Percentiles rank a stretch among this genome's conserved stretches.
Evolutionary conservation across 202 grass and related monocot species (phyloP).

Genomic region (Schoenoplectus tabernaemontani): DNA sequence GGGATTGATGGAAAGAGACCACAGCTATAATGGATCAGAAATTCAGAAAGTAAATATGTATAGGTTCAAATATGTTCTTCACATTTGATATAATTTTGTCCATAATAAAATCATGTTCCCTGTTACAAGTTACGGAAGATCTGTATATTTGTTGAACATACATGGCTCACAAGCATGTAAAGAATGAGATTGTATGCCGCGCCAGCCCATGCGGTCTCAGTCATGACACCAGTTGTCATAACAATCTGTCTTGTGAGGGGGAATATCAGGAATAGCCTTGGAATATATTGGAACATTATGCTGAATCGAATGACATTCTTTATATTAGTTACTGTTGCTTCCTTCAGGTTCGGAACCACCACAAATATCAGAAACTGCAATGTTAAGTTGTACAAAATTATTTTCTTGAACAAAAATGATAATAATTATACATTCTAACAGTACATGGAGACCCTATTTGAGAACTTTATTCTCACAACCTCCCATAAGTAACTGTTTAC

Average conservation of each 20-base stretch:
- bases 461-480: neutral
- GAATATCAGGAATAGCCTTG: slow-evolving; percentile 81
- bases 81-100: neutral
- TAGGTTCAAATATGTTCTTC: neutral
- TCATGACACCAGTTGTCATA: slow-evolving; percentile 69
- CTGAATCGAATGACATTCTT: slow-evolving; percentile 69
- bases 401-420: neutral
- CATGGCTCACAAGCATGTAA: slow-evolving; percentile 98
- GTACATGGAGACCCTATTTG: neutral
- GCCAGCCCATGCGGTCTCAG: slow-evolving; percentile 81
- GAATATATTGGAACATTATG: slow-evolving; percentile 85
- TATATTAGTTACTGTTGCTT: slow-evolving; percentile 36
- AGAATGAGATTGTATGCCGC: slow-evolving; percentile 95
- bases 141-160: slow-evolving; percentile 15
- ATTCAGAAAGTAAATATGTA: neutral
- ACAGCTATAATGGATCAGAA: neutral
- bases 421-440: neutral
- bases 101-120: neutral
- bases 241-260: slow-evolving; percentile 74
- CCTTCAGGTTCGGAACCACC: slow-evolving; percentile 47
- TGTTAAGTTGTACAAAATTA: neutral
- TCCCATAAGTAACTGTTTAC: neutral
- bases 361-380: slow-evolving; percentile 75
- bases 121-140: neutral
- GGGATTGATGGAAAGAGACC: neutral